Conservation (phyloP, 331 rosid species). For the Spiraea crenata region DNA sequence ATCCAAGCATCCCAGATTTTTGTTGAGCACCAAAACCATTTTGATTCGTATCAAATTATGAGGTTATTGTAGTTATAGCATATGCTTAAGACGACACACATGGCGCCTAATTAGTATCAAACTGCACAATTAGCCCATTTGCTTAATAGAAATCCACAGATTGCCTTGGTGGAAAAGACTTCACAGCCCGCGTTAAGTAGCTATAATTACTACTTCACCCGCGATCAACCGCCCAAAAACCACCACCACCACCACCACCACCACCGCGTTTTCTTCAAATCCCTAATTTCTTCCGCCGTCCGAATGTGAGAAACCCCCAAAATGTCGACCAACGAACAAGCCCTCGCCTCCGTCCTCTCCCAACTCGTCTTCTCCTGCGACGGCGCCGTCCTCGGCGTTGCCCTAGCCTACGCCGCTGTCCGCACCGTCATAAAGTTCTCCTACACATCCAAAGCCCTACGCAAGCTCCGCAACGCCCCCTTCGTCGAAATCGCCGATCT, state of each 20-base stretch:
- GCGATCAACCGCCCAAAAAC: neutral
- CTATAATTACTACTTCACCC: neutral
- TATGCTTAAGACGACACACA: too few relatives aligned
- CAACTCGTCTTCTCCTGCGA: constrained; percentile 73
- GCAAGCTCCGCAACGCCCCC: constrained; percentile 58
- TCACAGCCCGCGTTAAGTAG: too few relatives aligned
- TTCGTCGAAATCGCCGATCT: constrained; percentile 67
- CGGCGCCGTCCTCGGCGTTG: constrained; percentile 85
- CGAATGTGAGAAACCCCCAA: constrained; percentile 1
- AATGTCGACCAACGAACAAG: constrained; percentile 80
- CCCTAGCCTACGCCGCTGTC: constrained; percentile 64
- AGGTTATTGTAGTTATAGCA: too few relatives aligned
- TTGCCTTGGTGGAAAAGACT: too few relatives aligned
- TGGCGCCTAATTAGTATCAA: too few relatives aligned
- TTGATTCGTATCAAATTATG: too few relatives aligned
- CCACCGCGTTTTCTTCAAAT: neutral
- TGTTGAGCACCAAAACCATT: too few relatives aligned
- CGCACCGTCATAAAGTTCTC: constrained; percentile 54
- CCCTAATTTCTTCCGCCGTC: too few relatives aligned
- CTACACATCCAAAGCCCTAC: constrained; percentile 52
- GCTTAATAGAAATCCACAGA: too few relatives aligned
- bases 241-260: neutral
- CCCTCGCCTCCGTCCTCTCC: constrained; percentile 56
- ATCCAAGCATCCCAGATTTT: too few relatives aligned
- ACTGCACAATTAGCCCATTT: too few relatives aligned